Evolutionary conservation across 148 eudicot species (phyloP).

Genomic region (Heliamphora exappendiculata): DNA sequence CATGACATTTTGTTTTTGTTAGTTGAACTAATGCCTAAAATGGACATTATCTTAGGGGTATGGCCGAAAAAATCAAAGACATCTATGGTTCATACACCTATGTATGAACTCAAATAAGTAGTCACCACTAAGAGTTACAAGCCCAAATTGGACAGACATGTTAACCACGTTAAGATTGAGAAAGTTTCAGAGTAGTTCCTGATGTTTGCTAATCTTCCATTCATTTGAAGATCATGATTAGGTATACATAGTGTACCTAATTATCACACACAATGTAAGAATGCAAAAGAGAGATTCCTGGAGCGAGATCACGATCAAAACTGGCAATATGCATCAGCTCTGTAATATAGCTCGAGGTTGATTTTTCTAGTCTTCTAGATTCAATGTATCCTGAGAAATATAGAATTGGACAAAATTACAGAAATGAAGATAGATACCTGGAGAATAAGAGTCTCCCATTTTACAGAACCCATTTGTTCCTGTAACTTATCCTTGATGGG

Average conservation of each 20-base stretch:
- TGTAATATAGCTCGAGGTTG: not conserved
- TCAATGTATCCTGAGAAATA: not conserved
- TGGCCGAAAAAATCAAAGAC: not conserved
- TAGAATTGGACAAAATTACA: no score
- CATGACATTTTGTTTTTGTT: not conserved
- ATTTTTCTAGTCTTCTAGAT: not conserved
- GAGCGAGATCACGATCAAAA: not conserved
- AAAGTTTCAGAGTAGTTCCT: not conserved
- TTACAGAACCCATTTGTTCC: conserved; percentile 39
- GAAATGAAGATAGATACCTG: no score
- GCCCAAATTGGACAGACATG: not conserved
- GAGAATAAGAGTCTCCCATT: conserved; percentile 52
- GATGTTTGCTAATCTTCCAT: not conserved
- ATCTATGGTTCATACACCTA: not conserved
- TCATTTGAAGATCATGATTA: not conserved
- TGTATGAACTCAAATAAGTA: not conserved
- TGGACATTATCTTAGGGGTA: not conserved
- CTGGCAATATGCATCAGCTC: not conserved
- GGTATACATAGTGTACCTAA: not conserved
- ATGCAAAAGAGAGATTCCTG: not conserved
- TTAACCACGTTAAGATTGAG: not conserved
- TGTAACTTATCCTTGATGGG: conserved; percentile 48
- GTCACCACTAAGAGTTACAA: not conserved
- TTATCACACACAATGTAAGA: not conserved
- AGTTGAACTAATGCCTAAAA: not conserved